Percentiles rank a stretch among this genome's conserved stretches.
phyloP scores from a whole-genome alignment of 768 basidiomycete species.

The Auriscalpium orientale region DNA sequence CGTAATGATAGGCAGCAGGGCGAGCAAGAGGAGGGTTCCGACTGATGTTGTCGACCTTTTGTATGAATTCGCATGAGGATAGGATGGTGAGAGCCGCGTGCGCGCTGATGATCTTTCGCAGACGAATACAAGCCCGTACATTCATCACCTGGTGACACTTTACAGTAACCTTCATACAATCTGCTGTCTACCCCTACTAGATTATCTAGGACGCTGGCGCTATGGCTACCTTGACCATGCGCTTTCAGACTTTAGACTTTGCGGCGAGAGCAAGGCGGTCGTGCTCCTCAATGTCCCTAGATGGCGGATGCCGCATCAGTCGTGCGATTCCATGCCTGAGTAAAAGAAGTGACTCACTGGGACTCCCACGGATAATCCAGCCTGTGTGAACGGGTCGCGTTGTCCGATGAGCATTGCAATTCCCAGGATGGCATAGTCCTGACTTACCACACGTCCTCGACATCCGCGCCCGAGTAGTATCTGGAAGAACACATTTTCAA shows the following conservation, averaged over 20 bases:
- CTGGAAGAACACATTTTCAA: slow-evolving; percentile 19
- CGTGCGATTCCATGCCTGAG: slow-evolving; percentile 4
- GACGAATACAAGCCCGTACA: no score
- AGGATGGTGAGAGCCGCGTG: no score
- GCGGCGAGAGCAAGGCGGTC: slow-evolving; percentile 46
- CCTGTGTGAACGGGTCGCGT: slow-evolving; percentile 32
- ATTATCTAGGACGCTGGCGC: no score
- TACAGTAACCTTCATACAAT: neutral
- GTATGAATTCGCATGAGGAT: no score
- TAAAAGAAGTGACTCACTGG: slow-evolving; percentile 36
- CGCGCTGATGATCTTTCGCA: no score
- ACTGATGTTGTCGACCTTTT: no score
- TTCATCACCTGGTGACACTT: no score
- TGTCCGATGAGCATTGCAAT: neutral
- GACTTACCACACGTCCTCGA: slow-evolving; percentile 63
- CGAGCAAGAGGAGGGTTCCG: no score
- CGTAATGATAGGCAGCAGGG: no score
- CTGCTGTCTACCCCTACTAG: neutral
- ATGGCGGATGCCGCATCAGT: neutral
- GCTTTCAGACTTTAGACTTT: neutral
- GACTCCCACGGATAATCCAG: slow-evolving; percentile 85
- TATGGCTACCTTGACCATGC: neutral
- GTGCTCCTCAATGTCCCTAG: slow-evolving; percentile 71
- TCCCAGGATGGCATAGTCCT: slow-evolving; percentile 6
- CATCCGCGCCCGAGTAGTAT: slow-evolving; percentile 79